These are phyloP conservation scores for Lachnellula cervina DNA, from an alignment of 2,329 filamentous ascomycete species.

Conservation along the genomic window DNA sequence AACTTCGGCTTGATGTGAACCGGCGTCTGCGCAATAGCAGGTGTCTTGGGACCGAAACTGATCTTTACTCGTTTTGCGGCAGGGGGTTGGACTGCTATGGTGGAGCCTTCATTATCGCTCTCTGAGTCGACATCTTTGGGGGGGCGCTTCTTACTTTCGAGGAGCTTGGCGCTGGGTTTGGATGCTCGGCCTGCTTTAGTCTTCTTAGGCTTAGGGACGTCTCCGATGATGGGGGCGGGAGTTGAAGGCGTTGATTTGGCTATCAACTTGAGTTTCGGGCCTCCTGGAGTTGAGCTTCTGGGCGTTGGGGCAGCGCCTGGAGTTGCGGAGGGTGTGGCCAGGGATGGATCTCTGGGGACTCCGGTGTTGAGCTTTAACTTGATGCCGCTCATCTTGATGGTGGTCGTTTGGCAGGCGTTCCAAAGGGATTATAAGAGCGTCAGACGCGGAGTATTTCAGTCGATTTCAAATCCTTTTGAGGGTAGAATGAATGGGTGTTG, in stretches of 20 bases:
- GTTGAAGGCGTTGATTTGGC: slow-evolving; percentile 24
- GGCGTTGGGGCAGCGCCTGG: slow-evolving; percentile 12
- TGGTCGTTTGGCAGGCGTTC: too few species aligned
- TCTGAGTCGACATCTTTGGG: slow-evolving; percentile 51
- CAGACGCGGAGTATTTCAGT: neutral
- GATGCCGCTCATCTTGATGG: slow-evolving; percentile 23
- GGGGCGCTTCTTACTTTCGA: slow-evolving; percentile 54
- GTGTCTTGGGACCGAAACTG: slow-evolving; percentile 19
- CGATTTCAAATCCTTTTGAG: neutral
- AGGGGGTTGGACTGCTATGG: slow-evolving; percentile 22
- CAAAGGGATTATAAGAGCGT: neutral
- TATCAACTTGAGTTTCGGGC: slow-evolving; percentile 28
- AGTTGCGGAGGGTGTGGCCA: neutral
- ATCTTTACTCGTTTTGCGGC: slow-evolving; percentile 45
- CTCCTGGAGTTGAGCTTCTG: slow-evolving; percentile 15
- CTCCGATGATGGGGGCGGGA: slow-evolving; percentile 13
- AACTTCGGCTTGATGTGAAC: slow-evolving; percentile 52
- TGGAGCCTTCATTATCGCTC: slow-evolving; percentile 33
- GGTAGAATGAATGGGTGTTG: neutral
- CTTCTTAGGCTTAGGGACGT: slow-evolving; percentile 34
- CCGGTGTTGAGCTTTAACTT: slow-evolving; percentile 24
- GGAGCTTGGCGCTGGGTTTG: slow-evolving; percentile 54
- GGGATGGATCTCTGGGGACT: slow-evolving; percentile 1
- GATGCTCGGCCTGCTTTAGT: slow-evolving; percentile 57
- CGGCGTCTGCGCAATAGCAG: slow-evolving; percentile 8